Evolutionary conservation across 306 rosid genomes (phyloP), one percentile per base, ranked within the genome.

Genomic region (Malus orientalis): DNA sequence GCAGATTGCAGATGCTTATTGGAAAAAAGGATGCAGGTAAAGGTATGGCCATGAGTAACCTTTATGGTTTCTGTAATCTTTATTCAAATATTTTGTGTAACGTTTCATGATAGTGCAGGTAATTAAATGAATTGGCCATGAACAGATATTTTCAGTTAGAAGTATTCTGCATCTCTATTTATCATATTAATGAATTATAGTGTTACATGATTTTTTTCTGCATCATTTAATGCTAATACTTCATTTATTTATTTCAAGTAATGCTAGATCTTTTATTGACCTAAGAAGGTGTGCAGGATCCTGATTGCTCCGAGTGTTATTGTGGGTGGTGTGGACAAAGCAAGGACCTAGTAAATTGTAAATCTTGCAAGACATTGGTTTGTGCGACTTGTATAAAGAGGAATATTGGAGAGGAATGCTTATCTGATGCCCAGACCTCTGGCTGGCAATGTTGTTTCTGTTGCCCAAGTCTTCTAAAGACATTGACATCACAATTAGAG

Each of bases 291-390:
- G 81, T 86, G 54, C 92, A 90, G 97, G 92, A 83, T 78, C 81
- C 74, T 74, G 93, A 88, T 83, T 85, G 86, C 78, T 74, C 88
- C 0, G 80, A 83, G 80, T 76, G 92, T 79, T 86, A 77, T 77
- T 92, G 97, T 85, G 89, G 87, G 69, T 93, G 97, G 97, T 93
- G 97, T 38, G 93, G 96, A 51, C 83, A 82, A 84, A 86, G 69
- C 74, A 80, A 30, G 58, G 90, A 80, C 45, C 81, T 93, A 76
- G 81, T 90, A 65, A 84, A 81, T 75, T 93, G 97, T 72, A 89
- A 85, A 78, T 83, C 84, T 42, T 93, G 97, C 89, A 87, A 86
- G 67, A 69, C 60, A 40, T 80, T 87, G 32, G 87, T 93, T 79
- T 93, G 97, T 81, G 81, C 69, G 63, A 77, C 68, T 27, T 93